Evolutionary conservation across 768 basidiomycete species (phyloP).

Genomic region (Lactarius indigo): DNA sequence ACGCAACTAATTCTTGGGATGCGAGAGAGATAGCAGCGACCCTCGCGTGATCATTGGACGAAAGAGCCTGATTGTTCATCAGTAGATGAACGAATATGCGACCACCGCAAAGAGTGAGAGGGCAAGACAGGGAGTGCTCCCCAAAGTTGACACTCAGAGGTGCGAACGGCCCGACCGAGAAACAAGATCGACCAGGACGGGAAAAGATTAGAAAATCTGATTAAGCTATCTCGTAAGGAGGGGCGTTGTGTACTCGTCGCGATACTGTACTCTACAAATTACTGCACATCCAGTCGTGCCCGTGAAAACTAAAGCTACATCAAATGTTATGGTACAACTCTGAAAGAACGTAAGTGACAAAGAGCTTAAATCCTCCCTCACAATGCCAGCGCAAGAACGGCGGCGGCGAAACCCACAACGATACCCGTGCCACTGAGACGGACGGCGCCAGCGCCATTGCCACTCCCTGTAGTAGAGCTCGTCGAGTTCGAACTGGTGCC

Average conservation of each 20-base stretch:
- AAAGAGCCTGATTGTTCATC: conserved; percentile 15
- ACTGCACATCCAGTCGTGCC: background rate
- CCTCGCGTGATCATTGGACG: background rate
- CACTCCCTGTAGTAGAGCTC: conserved; percentile 4
- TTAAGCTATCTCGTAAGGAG: background rate
- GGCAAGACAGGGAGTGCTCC: background rate
- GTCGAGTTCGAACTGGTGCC: conserved; percentile 32
- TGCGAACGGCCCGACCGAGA: background rate
- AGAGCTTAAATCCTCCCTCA: background rate
- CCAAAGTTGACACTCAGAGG: background rate
- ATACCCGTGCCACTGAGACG: conserved; percentile 16
- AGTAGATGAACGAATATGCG: background rate
- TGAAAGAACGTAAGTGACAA: conserved; percentile 10
- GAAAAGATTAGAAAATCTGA: background rate
- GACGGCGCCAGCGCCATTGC: conserved; percentile 21
- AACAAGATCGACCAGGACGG: background rate
- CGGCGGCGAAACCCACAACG: background rate
- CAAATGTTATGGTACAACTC: conserved; percentile 7
- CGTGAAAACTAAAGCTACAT: conserved; percentile 15
- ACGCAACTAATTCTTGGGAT: background rate
- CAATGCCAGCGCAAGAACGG: conserved; percentile 16
- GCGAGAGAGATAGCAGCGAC: background rate
- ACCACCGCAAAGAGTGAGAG: background rate
- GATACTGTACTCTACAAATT: conserved; percentile 8
- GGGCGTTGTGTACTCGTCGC: background rate